Evolutionary conservation across 208 protist species (phyloP), one percentile per base, ranked within the genome.

Genomic region (Perkinsela sp.): DNA sequence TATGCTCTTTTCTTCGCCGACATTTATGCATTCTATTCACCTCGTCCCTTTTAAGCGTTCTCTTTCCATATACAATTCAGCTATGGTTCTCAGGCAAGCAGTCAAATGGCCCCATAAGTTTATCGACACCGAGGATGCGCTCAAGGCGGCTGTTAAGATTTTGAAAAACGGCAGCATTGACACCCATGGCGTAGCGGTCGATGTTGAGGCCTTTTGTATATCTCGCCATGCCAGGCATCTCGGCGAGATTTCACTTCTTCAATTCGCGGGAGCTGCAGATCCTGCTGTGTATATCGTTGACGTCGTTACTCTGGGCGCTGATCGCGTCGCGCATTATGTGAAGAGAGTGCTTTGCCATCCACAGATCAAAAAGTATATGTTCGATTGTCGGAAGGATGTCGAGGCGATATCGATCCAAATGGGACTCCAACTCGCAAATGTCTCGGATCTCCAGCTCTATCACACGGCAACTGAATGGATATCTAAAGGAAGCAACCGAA

Each of bases 301-400:
- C 69, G 79, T 90, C 0, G 74, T 90, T n/a, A 76, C 78, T 1
- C 76, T 92, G 0, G 77, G 75, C 0, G 40, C 72, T 0, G 68
- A 66, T 16, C 30, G 70, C 1, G 81, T 85, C 73, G 67, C 71
- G 13, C 69, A 75, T 0, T 70, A 65, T 6, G 29, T 85, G 0
- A 71, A 70, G 22, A 73, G 77, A 0, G 28, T 90, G 0, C 69
- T 89, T 2, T 31, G 68, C 22, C 71, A 82, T 32, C 68, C 65
- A 0, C 31, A 29, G 2, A 80, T 92, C 67, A 72, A 72, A 31
- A 92, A 87, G 73, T 73, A 84, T 29, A 83, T 89, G 6, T 92
- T 90, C 68, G 86, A 92, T 71, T 92, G 86, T 71, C 80, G 86
- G 1, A 82, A 84, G 30, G 86, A 92, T 69, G 79, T 89, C 6